Evolutionary conservation across 139 green algal species (phyloP).

Genomic region (Dunaliella primolecta): DNA sequence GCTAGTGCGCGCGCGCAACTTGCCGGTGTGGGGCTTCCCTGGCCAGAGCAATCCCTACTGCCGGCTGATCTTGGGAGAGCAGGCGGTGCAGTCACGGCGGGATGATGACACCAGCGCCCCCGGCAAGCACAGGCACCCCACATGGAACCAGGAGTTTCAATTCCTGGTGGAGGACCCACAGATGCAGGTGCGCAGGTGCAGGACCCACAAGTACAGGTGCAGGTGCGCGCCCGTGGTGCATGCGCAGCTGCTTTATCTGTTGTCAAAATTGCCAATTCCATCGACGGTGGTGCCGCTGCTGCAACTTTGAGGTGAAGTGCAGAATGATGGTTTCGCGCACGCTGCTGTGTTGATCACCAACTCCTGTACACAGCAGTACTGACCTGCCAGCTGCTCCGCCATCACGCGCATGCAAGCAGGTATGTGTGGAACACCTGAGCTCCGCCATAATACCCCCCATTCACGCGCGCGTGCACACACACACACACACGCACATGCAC

Average conservation of each 20-base stretch:
- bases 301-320: too few relatives aligned
- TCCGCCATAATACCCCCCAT: too few relatives aligned
- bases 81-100: slow-evolving; percentile 66
- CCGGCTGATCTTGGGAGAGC: slow-evolving; percentile 75
- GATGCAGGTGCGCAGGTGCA: slow-evolving; percentile 65
- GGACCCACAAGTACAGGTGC: not conserved
- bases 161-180: slow-evolving; percentile 84
- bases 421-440: too few relatives aligned
- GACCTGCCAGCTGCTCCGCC: too few relatives aligned
- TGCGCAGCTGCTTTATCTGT: not conserved
- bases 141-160: slow-evolving; percentile 94
- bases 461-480: too few relatives aligned
- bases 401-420: too few relatives aligned
- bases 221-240: not conserved
- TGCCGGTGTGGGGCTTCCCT: slow-evolving; percentile 88
- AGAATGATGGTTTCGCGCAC: too few relatives aligned
- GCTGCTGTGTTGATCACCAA: too few relatives aligned
- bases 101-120: slow-evolving; percentile 76
- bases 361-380: too few relatives aligned
- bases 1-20: slow-evolving; percentile 70
- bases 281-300: not conserved
- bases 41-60: slow-evolving; percentile 91
- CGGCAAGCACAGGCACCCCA: slow-evolving; percentile 67
- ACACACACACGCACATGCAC: too few relatives aligned
- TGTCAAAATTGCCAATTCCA: not conserved